These are phyloP conservation scores for Rhizopogon rudus DNA, from an alignment of 768 basidiomycete genomes.

Conservation along the genomic window DNA sequence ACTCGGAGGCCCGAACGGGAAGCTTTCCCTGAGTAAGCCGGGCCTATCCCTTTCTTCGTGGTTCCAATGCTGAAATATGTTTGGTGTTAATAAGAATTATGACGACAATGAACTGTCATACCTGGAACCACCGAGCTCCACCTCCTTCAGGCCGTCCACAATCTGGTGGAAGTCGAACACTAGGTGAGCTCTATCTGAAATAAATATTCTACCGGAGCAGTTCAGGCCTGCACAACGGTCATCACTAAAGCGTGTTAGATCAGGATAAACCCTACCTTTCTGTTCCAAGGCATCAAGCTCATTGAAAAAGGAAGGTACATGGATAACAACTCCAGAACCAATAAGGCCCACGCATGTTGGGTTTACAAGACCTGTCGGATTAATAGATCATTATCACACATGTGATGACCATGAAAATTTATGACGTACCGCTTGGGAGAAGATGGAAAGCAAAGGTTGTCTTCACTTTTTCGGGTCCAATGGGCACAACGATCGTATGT, in stretches of 20 bases:
- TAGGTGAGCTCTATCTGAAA: constrained; percentile 95
- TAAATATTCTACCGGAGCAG: constrained; percentile 78
- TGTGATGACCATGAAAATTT: constrained; percentile 1
- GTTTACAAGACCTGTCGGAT: constrained; percentile 70
- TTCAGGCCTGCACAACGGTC: constrained; percentile 58
- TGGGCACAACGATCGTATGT: constrained; percentile 90
- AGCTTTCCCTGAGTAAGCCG: constrained; percentile 96
- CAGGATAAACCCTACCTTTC: constrained; percentile 57
- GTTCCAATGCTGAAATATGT: constrained; percentile 76
- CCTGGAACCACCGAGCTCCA: constrained; percentile 90
- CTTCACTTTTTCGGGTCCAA: constrained; percentile 61
- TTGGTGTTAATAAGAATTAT: neutral
- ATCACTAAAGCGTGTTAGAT: neutral
- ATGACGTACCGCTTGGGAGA: constrained; percentile 76
- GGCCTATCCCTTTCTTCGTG: constrained; percentile 97
- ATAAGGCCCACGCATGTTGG: constrained; percentile 81
- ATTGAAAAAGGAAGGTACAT: constrained; percentile 90
- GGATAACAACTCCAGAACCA: constrained; percentile 94
- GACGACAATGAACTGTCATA: constrained; percentile 19
- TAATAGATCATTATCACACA: neutral
- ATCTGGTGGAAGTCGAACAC: constrained; percentile 99
- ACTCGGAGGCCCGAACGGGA: constrained; percentile 93
- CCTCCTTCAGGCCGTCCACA: constrained; percentile 97
- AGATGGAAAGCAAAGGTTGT: constrained; percentile 95
- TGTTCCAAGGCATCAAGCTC: constrained; percentile 84